Conservation (phyloP, 768 basidiomycete genomes). For the Hericium alpestre region DNA sequence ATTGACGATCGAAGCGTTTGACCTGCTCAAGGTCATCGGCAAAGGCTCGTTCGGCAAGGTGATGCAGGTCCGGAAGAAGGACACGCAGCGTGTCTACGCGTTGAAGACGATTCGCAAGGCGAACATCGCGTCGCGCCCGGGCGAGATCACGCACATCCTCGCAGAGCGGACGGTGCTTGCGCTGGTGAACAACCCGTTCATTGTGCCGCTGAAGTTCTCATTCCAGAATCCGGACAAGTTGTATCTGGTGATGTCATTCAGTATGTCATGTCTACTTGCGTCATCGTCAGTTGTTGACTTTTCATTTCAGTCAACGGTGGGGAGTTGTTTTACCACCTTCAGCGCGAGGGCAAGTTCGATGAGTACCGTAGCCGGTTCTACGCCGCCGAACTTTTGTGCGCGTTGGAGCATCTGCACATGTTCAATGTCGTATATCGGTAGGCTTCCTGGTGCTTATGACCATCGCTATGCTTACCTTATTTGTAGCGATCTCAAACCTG, state of each 20-base stretch:
- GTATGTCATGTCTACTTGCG: constrained; percentile 28
- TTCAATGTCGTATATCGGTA: constrained; percentile 98
- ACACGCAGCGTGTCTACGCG: constrained; percentile 95
- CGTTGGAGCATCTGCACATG: constrained; percentile 89
- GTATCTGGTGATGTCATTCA: constrained; percentile 95
- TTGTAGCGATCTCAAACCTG: constrained; percentile 85
- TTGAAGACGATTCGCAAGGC: constrained; percentile 98
- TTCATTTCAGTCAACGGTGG: constrained; percentile 75
- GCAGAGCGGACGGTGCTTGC: constrained; percentile 96
- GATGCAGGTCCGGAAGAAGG: constrained; percentile 99
- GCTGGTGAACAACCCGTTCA: constrained; percentile 96
- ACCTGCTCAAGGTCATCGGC: constrained; percentile 94
- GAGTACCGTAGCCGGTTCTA: constrained; percentile 91
- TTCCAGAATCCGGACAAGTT: constrained; percentile 98
- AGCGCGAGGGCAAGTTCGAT: constrained; percentile 94
- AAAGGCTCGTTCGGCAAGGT: constrained; percentile 98
- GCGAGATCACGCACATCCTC: constrained; percentile 96
- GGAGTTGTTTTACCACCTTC: constrained; percentile 94
- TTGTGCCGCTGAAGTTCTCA: constrained; percentile 97
- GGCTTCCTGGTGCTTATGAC: neutral
- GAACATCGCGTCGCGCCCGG: constrained; percentile 89
- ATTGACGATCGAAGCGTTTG: constrained; percentile 93
- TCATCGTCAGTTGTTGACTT: neutral
- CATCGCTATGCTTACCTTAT: constrained; percentile 1
- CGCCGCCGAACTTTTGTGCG: constrained; percentile 92